These are phyloP conservation scores for Lactarius evosmus DNA, from an alignment of 768 basidiomycete species.

Conservation along the genomic window DNA sequence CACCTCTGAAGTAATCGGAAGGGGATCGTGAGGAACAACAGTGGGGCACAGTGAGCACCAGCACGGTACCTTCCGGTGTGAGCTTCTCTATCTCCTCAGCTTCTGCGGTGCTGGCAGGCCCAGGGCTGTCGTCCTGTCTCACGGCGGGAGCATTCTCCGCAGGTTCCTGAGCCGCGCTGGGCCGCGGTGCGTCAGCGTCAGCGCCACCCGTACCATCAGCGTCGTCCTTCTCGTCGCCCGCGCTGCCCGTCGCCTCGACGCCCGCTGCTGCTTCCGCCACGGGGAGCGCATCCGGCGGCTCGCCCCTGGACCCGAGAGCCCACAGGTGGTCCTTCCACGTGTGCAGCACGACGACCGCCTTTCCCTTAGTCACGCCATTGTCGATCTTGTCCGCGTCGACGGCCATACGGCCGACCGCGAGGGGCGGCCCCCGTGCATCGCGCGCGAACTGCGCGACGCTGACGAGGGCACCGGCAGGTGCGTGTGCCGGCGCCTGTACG, in stretches of 20 bases:
- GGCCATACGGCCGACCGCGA: slow-evolving; percentile 77
- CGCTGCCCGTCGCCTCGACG: slow-evolving; percentile 19
- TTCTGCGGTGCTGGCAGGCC: background rate
- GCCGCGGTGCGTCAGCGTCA: background rate
- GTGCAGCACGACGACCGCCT: slow-evolving; percentile 70
- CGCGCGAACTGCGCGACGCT: slow-evolving; percentile 50
- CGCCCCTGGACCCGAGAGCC: slow-evolving; percentile 62
- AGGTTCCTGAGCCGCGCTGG: slow-evolving; percentile 31
- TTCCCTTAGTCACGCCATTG: slow-evolving; percentile 53
- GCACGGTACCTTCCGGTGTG: slow-evolving; percentile 33
- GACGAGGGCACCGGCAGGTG: slow-evolving; percentile 54
- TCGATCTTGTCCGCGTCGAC: slow-evolving; percentile 36
- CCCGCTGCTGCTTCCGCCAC: slow-evolving; percentile 21
- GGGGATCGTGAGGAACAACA: background rate
- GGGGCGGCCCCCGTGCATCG: slow-evolving; percentile 47
- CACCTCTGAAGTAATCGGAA: slow-evolving; percentile 42
- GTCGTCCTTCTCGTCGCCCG: slow-evolving; percentile 19
- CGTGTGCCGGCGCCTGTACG: slow-evolving; percentile 46
- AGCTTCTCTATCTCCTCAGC: slow-evolving; percentile 24
- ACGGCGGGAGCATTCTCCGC: slow-evolving; percentile 12
- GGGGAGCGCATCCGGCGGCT: slow-evolving; percentile 44
- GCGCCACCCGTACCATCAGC: slow-evolving; percentile 14
- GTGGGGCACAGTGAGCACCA: background rate
- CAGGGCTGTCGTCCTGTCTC: background rate
- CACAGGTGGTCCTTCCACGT: slow-evolving; percentile 77